Evolutionary conservation across 306 rosid genomes (phyloP), one percentile per base, ranked within the genome.

Genomic region (Prosopis cineraria): DNA sequence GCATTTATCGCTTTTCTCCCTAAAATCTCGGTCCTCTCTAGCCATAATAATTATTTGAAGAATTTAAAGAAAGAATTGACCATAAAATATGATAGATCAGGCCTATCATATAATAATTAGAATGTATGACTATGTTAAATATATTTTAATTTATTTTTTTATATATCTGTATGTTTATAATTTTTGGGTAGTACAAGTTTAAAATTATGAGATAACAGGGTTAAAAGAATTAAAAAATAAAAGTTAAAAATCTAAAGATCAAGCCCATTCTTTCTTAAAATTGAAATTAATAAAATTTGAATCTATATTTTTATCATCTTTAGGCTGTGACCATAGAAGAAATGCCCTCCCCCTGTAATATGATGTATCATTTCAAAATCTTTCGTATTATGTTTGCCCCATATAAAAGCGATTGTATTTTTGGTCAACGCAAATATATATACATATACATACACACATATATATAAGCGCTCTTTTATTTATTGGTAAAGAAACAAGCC

Each of bases 31-130:
- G 76, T 47, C 79, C 73, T 68, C 37, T 64, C 14, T 25, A 56
- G 70, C 59, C 75, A 68, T 68, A 44, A 59, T 73, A 48, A 47
- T 77, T 77, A 36, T 77, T 53, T 19, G 25, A 34, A 17, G 41
- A 65, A 1, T n/a, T 63, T n/a, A n/a, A 12, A 37, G 47, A 37
- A 8, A 65, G 25, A 37, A 20, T 63, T 63, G 44, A 0, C 43
- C 22, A 19, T 2, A 19, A 63, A 65, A n/a, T 29, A 25, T 12
- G 34, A 27, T 12, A 25, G 16, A 25, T 27, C 34, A 25, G 27
- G 4, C 33, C 65, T 5, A 24, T 58, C 65, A 22, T 55, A 22
- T 55, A 52, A 10, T 50, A 20, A 20, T 52, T 8, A 20, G 10
- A 22, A 4, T 7, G 20, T 52, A 20, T 52, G 17, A 58, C n/a